Percentiles rank a stretch among this genome's conserved stretches.
Conservation (phyloP, 2,329 filamentous ascomycete species). For the Cytospora mali region DNA sequence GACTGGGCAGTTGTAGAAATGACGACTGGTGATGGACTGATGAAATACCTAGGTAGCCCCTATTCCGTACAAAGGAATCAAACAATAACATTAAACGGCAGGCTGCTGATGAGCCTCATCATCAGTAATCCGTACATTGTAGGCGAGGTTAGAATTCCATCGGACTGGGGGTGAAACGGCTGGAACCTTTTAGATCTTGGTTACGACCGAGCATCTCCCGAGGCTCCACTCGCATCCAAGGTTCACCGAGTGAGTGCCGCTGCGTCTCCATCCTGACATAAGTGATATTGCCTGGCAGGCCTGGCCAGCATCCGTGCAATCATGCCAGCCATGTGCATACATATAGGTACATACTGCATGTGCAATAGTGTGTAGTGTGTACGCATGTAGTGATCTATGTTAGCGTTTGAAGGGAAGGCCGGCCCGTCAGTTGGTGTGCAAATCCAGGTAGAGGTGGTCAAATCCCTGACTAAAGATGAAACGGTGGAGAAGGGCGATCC, state of each 20-base stretch:
- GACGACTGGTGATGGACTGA: slow-evolving; percentile 1
- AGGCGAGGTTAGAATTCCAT: background rate
- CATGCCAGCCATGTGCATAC: too few relatives aligned
- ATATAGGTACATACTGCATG: too few relatives aligned
- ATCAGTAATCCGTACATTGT: background rate
- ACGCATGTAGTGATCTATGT: background rate
- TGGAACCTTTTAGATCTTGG: background rate
- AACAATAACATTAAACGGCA: background rate
- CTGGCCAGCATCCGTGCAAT: background rate
- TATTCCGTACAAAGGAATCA: background rate
- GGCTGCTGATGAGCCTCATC: background rate
- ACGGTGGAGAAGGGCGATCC: slow-evolving; percentile 11
- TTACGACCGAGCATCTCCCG: background rate
- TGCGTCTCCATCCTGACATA: background rate
- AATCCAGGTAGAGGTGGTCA: background rate
- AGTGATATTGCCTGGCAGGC: background rate
- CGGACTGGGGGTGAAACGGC: background rate
- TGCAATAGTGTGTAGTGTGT: background rate
- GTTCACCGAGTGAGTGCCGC: too few relatives aligned
- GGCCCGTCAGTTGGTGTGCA: slow-evolving; percentile 6
- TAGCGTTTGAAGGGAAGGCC: slow-evolving; percentile 17
- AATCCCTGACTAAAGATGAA: slow-evolving; percentile 21
- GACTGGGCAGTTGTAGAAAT: background rate
- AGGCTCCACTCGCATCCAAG: background rate
- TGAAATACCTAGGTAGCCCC: slow-evolving; percentile 4